A percentile compares a stretch with the other conserved stretches of the same genome.
Conservation (phyloP, 2,329 filamentous ascomycete species). For the Delphinella strobiligena region DNA sequence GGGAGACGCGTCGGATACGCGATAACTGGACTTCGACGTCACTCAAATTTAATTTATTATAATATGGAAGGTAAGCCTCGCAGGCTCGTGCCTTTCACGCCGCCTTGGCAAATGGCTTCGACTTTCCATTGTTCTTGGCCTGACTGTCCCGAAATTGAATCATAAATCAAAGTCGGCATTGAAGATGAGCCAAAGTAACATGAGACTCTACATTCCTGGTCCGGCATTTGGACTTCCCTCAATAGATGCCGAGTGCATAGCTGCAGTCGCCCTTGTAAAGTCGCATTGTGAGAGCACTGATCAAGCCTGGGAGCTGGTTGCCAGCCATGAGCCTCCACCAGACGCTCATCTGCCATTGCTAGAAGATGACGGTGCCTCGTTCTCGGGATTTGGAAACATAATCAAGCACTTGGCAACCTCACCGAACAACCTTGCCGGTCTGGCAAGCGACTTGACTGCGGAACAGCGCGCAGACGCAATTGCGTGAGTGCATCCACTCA, state of each 20-base stretch:
- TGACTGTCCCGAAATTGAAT: no score
- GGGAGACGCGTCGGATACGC: background rate
- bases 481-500: constrained; percentile 8
- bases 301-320: constrained; percentile 54
- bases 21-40: background rate
- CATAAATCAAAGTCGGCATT: background rate
- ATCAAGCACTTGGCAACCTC: constrained; percentile 40
- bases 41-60: background rate
- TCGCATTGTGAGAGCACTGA: constrained; percentile 11
- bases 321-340: constrained; percentile 31
- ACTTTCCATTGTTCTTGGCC: no score
- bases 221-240: constrained; percentile 81
- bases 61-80: no score
- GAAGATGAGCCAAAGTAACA: constrained; percentile 2
- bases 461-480: constrained; percentile 8
- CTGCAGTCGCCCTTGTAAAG: constrained; percentile 65
- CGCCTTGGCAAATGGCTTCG: background rate
- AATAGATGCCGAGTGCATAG: constrained; percentile 82
- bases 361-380: constrained; percentile 42
- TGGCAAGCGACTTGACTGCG: constrained; percentile 13
- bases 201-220: constrained; percentile 70
- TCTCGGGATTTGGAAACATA: constrained; percentile 50
- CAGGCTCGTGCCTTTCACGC: background rate
- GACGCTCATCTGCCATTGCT: constrained; percentile 25
- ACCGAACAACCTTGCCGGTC: constrained; percentile 19